phyloP scores from a whole-genome alignment of 306 rosid genomes.

The Geum urbanum region DNA sequence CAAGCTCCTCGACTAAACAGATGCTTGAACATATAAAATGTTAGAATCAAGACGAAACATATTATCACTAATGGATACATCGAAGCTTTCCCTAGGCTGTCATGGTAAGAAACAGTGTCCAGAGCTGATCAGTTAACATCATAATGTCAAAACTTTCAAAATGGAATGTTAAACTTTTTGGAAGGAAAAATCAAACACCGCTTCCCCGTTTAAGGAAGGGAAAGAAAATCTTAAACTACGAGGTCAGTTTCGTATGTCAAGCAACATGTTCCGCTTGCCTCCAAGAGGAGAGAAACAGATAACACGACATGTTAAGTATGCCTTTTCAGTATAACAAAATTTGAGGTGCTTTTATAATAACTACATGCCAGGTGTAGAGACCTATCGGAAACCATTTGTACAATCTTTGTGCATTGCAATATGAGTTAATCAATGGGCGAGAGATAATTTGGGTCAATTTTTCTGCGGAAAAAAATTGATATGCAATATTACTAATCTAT shows the following conservation, averaged over 20 bases:
- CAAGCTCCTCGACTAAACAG: constrained; percentile 71
- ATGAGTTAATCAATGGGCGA: too few relatives aligned
- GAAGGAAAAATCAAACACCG: neutral
- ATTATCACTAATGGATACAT: neutral
- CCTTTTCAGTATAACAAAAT: too few relatives aligned
- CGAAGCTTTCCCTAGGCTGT: neutral
- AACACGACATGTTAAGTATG: neutral
- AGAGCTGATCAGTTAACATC: neutral
- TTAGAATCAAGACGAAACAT: neutral
- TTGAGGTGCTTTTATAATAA: too few relatives aligned
- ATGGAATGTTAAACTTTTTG: neutral
- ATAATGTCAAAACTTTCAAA: neutral
- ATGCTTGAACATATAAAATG: constrained; percentile 14
- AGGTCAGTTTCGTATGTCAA: neutral
- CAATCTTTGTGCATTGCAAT: too few relatives aligned
- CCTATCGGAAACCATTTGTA: too few relatives aligned
- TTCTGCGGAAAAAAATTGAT: too few relatives aligned
- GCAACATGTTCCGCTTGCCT: neutral
- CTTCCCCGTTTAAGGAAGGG: neutral
- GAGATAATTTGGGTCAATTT: too few relatives aligned
- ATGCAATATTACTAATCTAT: too few relatives aligned
- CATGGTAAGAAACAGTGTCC: neutral
- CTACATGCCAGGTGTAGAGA: too few relatives aligned
- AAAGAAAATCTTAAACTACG: neutral
- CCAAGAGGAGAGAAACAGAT: neutral